Conservation (phyloP, 129 eudicot genomes). For the Gnaphalium uliginosum region DNA sequence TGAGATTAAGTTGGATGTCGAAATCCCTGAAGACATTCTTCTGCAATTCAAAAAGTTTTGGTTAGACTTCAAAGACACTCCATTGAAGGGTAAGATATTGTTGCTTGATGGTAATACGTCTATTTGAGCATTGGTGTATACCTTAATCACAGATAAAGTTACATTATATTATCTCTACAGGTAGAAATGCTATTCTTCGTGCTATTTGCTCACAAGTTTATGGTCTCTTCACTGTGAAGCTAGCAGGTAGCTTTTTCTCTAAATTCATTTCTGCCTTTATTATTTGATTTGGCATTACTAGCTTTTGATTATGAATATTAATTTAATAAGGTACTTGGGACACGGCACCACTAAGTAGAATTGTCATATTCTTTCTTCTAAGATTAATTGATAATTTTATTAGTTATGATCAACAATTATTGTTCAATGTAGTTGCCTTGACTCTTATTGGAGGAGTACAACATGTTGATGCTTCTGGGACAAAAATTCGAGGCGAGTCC, state of each 20-base stretch:
- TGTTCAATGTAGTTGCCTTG: slow-evolving; percentile 63
- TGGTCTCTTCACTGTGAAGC: slow-evolving; percentile 96
- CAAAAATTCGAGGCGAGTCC: slow-evolving; percentile 96
- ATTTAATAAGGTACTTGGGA: slow-evolving; percentile 5
- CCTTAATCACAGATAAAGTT: slow-evolving; percentile 6
- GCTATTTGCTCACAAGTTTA: slow-evolving; percentile 94
- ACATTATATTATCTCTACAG: slow-evolving; percentile 32
- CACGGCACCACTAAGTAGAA: background rate
- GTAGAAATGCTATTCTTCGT: slow-evolving; percentile 87
- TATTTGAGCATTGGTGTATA: slow-evolving; percentile 18
- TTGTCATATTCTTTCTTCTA: background rate
- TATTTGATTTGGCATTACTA: slow-evolving; percentile 15
- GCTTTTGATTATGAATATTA: background rate
- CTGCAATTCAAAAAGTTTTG: slow-evolving; percentile 66
- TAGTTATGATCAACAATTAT: slow-evolving; percentile 12
- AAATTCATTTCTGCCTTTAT: slow-evolving; percentile 8
- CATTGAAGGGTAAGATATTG: slow-evolving; percentile 62
- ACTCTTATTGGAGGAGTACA: slow-evolving; percentile 99
- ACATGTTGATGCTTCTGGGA: slow-evolving; percentile 96
- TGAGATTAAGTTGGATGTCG: slow-evolving; percentile 71
- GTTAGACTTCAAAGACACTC: slow-evolving; percentile 71
- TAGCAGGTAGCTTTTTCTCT: slow-evolving; percentile 63
- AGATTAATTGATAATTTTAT: background rate
- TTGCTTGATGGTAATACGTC: slow-evolving; percentile 10
- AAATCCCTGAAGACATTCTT: slow-evolving; percentile 72